Evolutionary conservation across 1,284 basidiomycete genomes (phyloP).

Genomic region (Irpex sp.): DNA sequence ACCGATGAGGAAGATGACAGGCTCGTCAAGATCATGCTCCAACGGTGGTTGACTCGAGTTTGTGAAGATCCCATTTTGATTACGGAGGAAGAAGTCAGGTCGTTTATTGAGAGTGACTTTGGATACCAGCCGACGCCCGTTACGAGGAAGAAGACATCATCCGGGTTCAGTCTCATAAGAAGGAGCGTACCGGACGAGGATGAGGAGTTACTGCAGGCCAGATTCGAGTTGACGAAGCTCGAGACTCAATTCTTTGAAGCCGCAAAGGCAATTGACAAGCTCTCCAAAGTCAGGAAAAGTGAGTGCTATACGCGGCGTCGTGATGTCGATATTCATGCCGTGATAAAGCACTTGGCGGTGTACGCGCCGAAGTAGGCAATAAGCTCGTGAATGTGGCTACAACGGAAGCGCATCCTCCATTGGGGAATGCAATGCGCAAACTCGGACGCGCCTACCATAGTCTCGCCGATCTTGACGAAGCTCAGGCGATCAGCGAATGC

Average conservation of each 20-base stretch:
- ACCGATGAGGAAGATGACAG: conserved; percentile 96
- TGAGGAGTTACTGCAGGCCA: conserved; percentile 82
- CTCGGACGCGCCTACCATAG: conserved; percentile 84
- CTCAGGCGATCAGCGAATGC: conserved; percentile 87
- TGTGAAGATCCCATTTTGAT: conserved; percentile 86
- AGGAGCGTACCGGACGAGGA: conserved; percentile 79
- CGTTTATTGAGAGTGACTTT: conserved; percentile 94
- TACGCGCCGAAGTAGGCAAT: conserved; percentile 84
- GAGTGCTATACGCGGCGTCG: conserved; percentile 16
- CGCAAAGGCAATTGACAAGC: conserved; percentile 81
- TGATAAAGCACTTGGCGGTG: conserved; percentile 62
- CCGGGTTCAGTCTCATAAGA: conserved; percentile 66
- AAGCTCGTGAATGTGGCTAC: conserved; percentile 86
- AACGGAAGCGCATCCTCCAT: conserved; percentile 78
- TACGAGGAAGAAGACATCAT: conserved; percentile 63
- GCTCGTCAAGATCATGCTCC: conserved; percentile 87
- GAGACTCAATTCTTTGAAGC: conserved; percentile 89
- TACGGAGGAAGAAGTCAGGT: conserved; percentile 85
- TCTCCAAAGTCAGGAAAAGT: conserved; percentile 81
- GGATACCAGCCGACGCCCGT: conserved; percentile 83
- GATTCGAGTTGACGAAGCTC: conserved; percentile 85
- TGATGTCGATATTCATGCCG: neutral
- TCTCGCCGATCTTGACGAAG: conserved; percentile 79
- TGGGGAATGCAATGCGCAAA: conserved; percentile 79
- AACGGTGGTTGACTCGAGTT: conserved; percentile 87